Evolutionary conservation across 768 basidiomycete genomes (phyloP).

Genomic region (Agrocybe praecox): DNA sequence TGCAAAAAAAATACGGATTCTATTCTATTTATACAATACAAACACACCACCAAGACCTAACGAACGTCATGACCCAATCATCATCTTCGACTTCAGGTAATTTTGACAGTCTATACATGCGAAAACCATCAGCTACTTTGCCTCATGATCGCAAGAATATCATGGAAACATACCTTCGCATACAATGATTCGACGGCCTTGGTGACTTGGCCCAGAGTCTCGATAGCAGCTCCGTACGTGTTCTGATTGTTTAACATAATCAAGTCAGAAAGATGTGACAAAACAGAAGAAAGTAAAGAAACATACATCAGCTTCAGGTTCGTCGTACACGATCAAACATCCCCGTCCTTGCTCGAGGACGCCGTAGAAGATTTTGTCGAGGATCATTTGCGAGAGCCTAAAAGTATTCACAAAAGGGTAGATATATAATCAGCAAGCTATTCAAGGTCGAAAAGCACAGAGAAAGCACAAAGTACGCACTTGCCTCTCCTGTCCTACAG

Average conservation of each 20-base stretch:
- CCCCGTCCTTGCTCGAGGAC: no score
- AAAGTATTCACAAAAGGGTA: no score
- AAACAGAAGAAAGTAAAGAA: neutral
- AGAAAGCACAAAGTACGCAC: conserved; percentile 42
- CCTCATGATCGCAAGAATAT: no score
- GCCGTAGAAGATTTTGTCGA: conserved; percentile 93
- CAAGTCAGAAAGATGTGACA: neutral
- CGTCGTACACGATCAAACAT: no score
- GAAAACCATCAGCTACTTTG: no score
- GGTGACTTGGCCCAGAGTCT: conserved; percentile 86
- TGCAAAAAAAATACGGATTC: no score
- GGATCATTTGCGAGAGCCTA: conserved; percentile 98
- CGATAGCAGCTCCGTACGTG: conserved; percentile 86
- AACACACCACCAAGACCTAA: no score
- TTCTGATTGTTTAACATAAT: conserved; percentile 49
- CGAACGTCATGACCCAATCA: no score
- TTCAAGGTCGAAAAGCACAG: no score
- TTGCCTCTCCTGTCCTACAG: conserved; percentile 85
- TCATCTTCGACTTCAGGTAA: neutral
- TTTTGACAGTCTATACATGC: conserved; percentile 5
- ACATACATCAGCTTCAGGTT: no score
- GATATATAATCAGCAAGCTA: neutral
- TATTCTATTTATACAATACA: no score
- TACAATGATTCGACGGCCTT: conserved; percentile 95
- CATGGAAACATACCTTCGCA: conserved; percentile 72